Evolutionary conservation across 306 rosid genomes (phyloP).

Genomic region (Medicago lupulina): DNA sequence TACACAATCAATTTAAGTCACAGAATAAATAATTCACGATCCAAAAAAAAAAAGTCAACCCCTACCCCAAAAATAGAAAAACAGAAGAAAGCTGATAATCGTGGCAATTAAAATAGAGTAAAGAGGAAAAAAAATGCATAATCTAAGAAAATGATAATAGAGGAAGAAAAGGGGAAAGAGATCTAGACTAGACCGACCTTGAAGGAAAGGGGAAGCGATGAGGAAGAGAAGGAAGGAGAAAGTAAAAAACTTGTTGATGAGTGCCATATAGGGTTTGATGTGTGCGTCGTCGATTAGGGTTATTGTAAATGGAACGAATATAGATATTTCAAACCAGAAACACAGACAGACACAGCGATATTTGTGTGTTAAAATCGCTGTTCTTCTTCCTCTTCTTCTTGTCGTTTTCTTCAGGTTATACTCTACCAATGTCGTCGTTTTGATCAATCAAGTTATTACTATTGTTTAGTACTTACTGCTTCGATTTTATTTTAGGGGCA

Average conservation of each 20-base stretch:
- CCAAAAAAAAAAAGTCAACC: neutral
- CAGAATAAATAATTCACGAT: neutral
- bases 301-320: neutral
- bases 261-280: neutral
- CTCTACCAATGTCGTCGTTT: constrained; percentile 4
- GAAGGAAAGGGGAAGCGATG: constrained; percentile 1
- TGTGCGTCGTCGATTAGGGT: constrained; percentile 1
- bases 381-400: neutral
- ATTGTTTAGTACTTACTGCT: no score
- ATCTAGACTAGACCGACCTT: constrained; percentile 7
- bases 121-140: neutral
- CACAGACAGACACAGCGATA: neutral
- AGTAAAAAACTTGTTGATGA: neutral
- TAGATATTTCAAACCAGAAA: neutral
- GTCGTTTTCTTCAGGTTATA: neutral
- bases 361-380: neutral
- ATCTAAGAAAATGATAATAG: neutral
- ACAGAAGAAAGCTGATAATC: neutral
- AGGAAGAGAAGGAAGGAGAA: constrained; percentile 21
- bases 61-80: neutral
- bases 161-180: neutral
- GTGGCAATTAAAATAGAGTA: neutral
- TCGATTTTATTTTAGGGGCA: neutral
- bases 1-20: neutral
- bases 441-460: neutral